Percentiles rank a stretch among this genome's conserved stretches.
These are phyloP conservation scores for Rhodofomes roseus DNA, from an alignment of 1,284 basidiomycete genomes.

Conservation along the genomic window DNA sequence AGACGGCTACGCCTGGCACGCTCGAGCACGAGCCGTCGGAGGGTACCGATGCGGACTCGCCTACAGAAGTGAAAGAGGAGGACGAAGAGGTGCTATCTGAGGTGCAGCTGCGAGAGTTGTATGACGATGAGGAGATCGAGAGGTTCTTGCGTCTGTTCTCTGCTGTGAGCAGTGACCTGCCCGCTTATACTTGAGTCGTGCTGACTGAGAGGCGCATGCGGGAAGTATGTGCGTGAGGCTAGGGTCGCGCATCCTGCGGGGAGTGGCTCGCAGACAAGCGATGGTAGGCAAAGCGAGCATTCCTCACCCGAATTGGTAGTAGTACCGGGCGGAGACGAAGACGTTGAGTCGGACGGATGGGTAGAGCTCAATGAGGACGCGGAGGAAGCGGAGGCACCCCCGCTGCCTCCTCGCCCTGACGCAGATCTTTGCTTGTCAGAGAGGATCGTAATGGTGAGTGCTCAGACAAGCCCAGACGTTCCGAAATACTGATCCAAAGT, in stretches of 20 bases:
- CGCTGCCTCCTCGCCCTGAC: constrained; percentile 2
- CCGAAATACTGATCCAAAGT: neutral
- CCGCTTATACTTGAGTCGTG: too few species aligned
- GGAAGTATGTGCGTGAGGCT: constrained; percentile 60
- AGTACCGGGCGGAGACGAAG: constrained; percentile 2
- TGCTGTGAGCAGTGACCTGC: constrained; percentile 35
- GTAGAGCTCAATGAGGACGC: neutral
- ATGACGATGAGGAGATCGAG: constrained; percentile 62
- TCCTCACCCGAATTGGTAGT: too few species aligned
- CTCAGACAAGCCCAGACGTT: neutral
- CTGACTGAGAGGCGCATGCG: neutral
- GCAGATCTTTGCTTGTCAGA: constrained; percentile 28
- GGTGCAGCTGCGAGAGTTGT: constrained; percentile 47
- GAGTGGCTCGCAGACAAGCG: neutral
- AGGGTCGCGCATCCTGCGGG: constrained; percentile 27
- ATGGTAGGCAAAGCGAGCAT: neutral
- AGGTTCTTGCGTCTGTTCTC: constrained; percentile 55
- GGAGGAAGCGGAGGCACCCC: neutral
- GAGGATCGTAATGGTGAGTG: constrained; percentile 38
- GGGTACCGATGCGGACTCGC: neutral
- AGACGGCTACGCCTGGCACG: neutral
- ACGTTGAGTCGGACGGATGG: constrained; percentile 2
- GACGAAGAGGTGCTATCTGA: constrained; percentile 29
- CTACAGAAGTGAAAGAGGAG: constrained; percentile 18
- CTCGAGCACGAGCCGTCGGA: neutral